Conservation (phyloP, 2,329 filamentous ascomycete species). For the Leptographium radiaticola region DNA sequence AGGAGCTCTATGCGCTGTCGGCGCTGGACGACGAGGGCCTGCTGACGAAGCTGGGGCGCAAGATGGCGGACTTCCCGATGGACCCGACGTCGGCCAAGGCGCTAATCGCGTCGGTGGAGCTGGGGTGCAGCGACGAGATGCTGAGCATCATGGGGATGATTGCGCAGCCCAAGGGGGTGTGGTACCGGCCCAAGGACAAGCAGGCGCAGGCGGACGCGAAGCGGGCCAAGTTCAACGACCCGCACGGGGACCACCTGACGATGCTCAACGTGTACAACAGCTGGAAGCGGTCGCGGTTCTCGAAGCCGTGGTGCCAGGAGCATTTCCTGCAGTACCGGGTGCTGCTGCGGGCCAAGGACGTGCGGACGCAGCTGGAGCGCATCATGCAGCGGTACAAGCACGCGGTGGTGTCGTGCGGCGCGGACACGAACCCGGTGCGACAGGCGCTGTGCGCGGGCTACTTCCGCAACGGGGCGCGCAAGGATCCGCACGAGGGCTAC, state of each 20-base stretch:
- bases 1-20: slow-evolving; percentile 85
- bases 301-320: slow-evolving; percentile 87
- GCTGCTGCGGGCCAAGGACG: slow-evolving; percentile 82
- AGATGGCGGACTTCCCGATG: slow-evolving; percentile 99
- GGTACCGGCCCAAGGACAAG: slow-evolving; percentile 96
- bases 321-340: slow-evolving; percentile 91
- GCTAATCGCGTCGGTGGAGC: slow-evolving; percentile 68
- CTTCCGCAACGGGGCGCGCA: slow-evolving; percentile 89
- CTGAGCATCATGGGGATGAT: slow-evolving; percentile 93
- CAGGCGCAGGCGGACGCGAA: slow-evolving; percentile 94
- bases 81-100: slow-evolving; percentile 85
- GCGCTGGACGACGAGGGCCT: slow-evolving; percentile 93
- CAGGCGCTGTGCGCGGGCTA: slow-evolving; percentile 86
- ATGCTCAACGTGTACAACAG: slow-evolving; percentile 92
- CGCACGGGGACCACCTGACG: slow-evolving; percentile 86
- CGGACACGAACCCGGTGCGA: slow-evolving; percentile 75
- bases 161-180: slow-evolving; percentile 63
- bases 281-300: slow-evolving; percentile 81
- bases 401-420: slow-evolving; percentile 68
- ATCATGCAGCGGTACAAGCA: slow-evolving; percentile 92
- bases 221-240: slow-evolving; percentile 94
- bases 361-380: slow-evolving; percentile 78
- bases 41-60: slow-evolving; percentile 77
- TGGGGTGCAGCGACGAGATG: slow-evolving; percentile 85
- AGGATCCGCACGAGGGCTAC: slow-evolving; percentile 93